A percentile compares a stretch with the other conserved stretches of the same genome.
phyloP scores from a whole-genome alignment of 768 basidiomycete genomes.

The Tulasnella sp. region DNA sequence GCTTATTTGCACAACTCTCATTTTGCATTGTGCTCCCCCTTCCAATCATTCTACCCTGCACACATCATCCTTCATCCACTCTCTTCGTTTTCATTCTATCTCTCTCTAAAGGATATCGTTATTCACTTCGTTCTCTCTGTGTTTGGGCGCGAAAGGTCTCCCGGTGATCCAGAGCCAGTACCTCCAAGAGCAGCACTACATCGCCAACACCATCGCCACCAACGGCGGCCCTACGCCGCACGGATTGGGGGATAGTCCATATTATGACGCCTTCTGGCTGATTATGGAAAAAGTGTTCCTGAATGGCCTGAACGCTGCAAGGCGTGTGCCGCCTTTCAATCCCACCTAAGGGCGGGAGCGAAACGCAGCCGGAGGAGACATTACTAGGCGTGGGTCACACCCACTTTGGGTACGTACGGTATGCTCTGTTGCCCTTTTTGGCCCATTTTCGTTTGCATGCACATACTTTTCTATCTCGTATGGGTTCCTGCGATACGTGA shows the following conservation, averaged over 20 bases:
- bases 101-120: conserved; percentile 6
- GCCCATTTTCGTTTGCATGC: conserved; percentile 9
- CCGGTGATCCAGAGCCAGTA: conserved; percentile 6
- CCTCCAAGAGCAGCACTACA: conserved; percentile 16
- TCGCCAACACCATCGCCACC: conserved; percentile 12
- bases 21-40: background rate
- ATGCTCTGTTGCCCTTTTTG: background rate
- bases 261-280: conserved; percentile 19
- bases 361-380: background rate
- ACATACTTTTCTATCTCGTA: background rate
- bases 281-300: conserved; percentile 22
- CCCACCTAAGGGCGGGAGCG: conserved; percentile 7
- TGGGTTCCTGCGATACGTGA: conserved; percentile 4
- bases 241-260: conserved; percentile 10
- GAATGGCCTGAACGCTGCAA: conserved; percentile 20
- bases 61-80: background rate
- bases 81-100: conserved; percentile 15
- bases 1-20: background rate
- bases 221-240: conserved; percentile 7
- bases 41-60: background rate
- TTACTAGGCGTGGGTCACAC: background rate
- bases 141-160: background rate
- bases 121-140: conserved; percentile 12
- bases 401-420: conserved; percentile 11
- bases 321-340: background rate